Evolutionary conservation across 352 stramenopile genomes (phyloP), one percentile per base, ranked within the genome.

Genomic region (Pythium pyrilobum): DNA sequence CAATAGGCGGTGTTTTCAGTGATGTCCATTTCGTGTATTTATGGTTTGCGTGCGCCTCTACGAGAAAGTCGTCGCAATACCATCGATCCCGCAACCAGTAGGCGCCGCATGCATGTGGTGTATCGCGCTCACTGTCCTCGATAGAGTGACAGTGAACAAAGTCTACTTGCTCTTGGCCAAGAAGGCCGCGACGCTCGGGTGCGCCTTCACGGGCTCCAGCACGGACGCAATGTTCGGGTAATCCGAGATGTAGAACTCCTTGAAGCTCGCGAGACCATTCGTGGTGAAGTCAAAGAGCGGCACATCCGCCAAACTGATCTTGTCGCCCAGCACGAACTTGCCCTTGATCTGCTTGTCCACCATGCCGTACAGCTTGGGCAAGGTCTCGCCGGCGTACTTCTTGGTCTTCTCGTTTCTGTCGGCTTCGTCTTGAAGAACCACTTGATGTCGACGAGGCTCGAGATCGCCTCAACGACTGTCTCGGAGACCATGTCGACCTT

Each of bases 311-410:
- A 68, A 54, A 13, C 61, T 67, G 10, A 49, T 9, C 33, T 71
- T 66, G 33, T 54, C 56, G 27, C 67, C 69, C 25, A 70, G 28
- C 27, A 85, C 72, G 49, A 66, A 85, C 33, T 62, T 37, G n/a
- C 67, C 72, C 21, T 52, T 31, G 11, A 80, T 38, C 23, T 61
- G 31, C 13, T 13, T 47, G 27, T 73, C 60, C 16, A 79, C 52
- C 39, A 47, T 36, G 23, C 23, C 36, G 21, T 82, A 57, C 24
- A 67, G 52, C 29, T 58, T 40, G 4, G 72, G 69, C 4, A 74
- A 31, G 12, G 38, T 61, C 13, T 64, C 42, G 1, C 64, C 20
- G 27, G 70, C 40, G 1, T 75, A 29, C 21, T 54, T 58, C 13
- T 56, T 41, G 20, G 34, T 70, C 58, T 78, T 80, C 36, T 72